Conservation (phyloP, 331 rosid genomes). For the Cydonia oblonga region DNA sequence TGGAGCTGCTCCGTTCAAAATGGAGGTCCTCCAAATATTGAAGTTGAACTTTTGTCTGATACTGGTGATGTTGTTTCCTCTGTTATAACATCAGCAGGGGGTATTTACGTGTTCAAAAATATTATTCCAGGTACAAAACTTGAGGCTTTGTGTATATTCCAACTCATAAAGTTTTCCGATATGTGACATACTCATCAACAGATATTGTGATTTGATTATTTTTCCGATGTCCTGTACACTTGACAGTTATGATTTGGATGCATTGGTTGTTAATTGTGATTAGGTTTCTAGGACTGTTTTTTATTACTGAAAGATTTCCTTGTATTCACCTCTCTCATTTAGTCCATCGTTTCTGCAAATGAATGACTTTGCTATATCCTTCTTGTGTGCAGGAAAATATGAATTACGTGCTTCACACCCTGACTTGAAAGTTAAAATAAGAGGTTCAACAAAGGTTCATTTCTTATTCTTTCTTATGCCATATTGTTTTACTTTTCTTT, state of each 20-base stretch:
- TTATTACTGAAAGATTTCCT: not conserved
- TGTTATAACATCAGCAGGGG: conserved; percentile 57
- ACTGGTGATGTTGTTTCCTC: conserved; percentile 55
- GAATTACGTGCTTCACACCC: conserved; percentile 64
- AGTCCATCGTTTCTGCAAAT: not conserved
- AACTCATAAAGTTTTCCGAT: not conserved
- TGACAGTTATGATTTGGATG: not conserved
- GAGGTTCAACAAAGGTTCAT: conserved; percentile 70
- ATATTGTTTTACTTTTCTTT: conserved; percentile 1
- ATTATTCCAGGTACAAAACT: conserved; percentile 64
- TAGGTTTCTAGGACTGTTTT: not conserved
- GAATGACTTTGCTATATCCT: not conserved
- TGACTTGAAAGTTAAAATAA: conserved; percentile 61
- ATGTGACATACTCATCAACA: not conserved
- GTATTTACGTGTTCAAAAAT: conserved; percentile 67
- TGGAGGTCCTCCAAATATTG: conserved; percentile 82
- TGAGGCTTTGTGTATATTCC: not conserved
- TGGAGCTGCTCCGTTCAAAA: conserved; percentile 57
- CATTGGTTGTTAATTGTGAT: not conserved
- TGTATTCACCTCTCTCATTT: not conserved
- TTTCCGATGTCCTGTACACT: not conserved
- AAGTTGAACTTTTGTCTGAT: conserved; percentile 63
- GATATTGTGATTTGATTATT: not conserved
- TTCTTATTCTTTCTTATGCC: conserved; percentile 8
- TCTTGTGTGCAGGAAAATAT: conserved; percentile 59